Evolutionary conservation across 2,329 filamentous ascomycete genomes (phyloP).

Genomic region (Monosporascus sp.): DNA sequence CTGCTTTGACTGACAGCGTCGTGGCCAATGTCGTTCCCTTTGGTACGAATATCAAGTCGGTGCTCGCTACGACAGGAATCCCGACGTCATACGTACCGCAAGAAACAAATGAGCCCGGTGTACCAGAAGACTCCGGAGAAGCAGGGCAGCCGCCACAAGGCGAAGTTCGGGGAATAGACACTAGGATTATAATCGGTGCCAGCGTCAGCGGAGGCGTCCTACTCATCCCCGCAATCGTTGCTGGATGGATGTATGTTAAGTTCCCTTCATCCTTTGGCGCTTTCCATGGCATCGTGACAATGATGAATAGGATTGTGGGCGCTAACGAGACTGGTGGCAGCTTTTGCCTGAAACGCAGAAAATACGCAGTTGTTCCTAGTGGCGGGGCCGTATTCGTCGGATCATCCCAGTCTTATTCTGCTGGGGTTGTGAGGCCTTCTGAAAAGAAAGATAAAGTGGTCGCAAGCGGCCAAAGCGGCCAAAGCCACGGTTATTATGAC

Average conservation of each 20-base stretch:
- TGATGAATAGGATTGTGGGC: background rate
- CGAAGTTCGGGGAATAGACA: slow-evolving; percentile 31
- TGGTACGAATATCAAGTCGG: slow-evolving; percentile 30
- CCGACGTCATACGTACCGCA: slow-evolving; percentile 39
- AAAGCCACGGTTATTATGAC: background rate
- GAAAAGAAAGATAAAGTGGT: background rate
- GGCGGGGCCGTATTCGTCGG: slow-evolving; percentile 7
- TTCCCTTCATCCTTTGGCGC: background rate
- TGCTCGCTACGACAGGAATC: slow-evolving; percentile 36
- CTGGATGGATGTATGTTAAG: slow-evolving; percentile 27
- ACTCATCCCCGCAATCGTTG: slow-evolving; percentile 27
- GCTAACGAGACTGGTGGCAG: background rate
- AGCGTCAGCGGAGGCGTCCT: slow-evolving; percentile 41
- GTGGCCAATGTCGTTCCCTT: slow-evolving; percentile 36
- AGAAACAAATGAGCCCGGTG: slow-evolving; percentile 12
- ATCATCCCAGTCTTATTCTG: slow-evolving; percentile 4
- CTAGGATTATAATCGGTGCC: slow-evolving; percentile 43
- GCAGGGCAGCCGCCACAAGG: slow-evolving; percentile 5
- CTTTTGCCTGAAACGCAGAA: slow-evolving; percentile 8
- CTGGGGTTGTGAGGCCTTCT: background rate
- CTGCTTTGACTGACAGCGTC: slow-evolving; percentile 26
- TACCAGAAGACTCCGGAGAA: background rate
- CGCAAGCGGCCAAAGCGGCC: background rate
- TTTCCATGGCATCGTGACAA: background rate
- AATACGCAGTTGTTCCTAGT: slow-evolving; percentile 9